These are phyloP conservation scores for Ostreobium quekettii DNA, from an alignment of 139 green algal genomes.

Conservation along the genomic window DNA sequence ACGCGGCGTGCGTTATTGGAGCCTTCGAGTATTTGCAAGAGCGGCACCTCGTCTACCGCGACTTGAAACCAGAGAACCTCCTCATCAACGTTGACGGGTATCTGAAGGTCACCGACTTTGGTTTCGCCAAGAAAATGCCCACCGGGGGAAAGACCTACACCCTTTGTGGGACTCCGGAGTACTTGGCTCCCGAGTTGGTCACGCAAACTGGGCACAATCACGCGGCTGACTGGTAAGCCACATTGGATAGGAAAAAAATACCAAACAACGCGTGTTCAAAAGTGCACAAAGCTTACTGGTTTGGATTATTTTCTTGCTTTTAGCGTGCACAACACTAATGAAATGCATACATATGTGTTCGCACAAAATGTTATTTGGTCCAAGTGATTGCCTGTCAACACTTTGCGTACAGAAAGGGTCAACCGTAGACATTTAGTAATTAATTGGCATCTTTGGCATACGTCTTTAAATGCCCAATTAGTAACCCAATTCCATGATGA, in stretches of 20 bases:
- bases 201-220: constrained; percentile 60
- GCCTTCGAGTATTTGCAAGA: constrained; percentile 81
- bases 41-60: constrained; percentile 59
- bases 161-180: constrained; percentile 91
- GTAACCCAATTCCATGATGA: too few species aligned
- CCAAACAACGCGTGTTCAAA: constrained; percentile 5
- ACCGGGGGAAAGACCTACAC: constrained; percentile 74
- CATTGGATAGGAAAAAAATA: not conserved
- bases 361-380: too few species aligned
- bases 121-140: constrained; percentile 76
- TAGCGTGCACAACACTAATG: too few species aligned
- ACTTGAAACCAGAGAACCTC: constrained; percentile 77
- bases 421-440: too few species aligned
- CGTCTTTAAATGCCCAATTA: too few species aligned
- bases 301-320: too few species aligned
- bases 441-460: too few species aligned
- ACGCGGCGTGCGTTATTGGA: constrained; percentile 68
- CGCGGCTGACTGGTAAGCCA: constrained; percentile 78
- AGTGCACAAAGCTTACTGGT: too few species aligned
- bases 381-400: too few species aligned
- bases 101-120: constrained; percentile 73
- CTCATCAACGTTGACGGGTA: constrained; percentile 45
- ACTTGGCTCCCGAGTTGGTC: constrained; percentile 88
- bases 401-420: too few species aligned
- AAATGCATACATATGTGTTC: too few species aligned